Evolutionary conservation across 129 eudicot genomes (phyloP), one percentile per base, ranked within the genome.

Genomic region (Artemisia annua): DNA sequence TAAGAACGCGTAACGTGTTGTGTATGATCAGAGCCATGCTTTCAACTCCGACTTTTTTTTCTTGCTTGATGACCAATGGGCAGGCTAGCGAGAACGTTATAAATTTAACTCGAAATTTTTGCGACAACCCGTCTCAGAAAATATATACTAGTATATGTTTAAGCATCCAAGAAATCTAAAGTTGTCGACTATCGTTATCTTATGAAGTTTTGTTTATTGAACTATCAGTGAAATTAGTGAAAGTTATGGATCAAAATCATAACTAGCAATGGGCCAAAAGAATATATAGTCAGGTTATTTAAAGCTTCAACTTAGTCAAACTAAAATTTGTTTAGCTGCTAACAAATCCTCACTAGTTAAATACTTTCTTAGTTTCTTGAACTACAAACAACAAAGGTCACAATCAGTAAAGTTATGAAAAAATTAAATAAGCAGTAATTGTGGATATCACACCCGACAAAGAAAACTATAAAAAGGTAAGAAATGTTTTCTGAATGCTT

Each of bases 381-480:
- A 3, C 14, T 61, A 11, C 66, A 61, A 61, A 14, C 14, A 28
- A 28, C 16, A 60, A 60, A 13, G 3, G 66, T 22, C 66, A 13
- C 28, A 55, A 61, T 28, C 15, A 11, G 0, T 11, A 61, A n/a
- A 61, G 32, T 1, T 43, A 14, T 14, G 20, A 39, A 39, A 39
- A 39, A 14, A 28, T 14, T 1, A 14, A 61, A 61, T 14, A 61
- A 61, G 46, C 30, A 0, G 30, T 52, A 61, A 17, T 24, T 14
- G 48, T 61, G 9, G 18, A 68, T 22, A 24, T 59, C 14, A 66
- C 64, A 26, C 14, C 67, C 67, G 48, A 62, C 48, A 62, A 62
- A 26, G 67, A 14, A 11, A n/a, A 64, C 16, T 16, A 64, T 16
- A 39, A 32, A 16, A 64, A 35, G 28, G 18, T 64, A 35, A 63